Percentiles rank a stretch among this genome's conserved stretches.
Conservation (phyloP, 2,329 filamentous ascomycete species). For the Juglanconis juglandina region DNA sequence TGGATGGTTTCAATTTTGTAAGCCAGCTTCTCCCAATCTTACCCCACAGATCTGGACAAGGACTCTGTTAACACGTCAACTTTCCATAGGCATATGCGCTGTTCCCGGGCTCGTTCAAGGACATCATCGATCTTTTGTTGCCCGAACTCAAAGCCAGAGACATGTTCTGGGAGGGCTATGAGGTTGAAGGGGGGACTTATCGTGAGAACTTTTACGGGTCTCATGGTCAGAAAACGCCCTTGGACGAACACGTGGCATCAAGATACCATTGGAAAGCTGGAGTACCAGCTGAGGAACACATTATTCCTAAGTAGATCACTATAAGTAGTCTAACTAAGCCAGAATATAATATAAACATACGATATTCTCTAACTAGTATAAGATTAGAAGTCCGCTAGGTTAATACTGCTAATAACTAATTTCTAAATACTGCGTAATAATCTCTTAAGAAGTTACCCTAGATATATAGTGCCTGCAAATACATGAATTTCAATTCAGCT, state of each 20-base stretch:
- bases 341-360: too few relatives aligned
- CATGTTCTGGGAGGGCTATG: conserved; percentile 51
- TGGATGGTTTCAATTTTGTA: conserved; percentile 72
- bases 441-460: too few relatives aligned
- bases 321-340: too few relatives aligned
- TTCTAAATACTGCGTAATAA: too few relatives aligned
- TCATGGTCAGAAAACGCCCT: conserved; percentile 31
- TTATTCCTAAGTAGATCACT: conserved; percentile 20
- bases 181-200: conserved; percentile 39
- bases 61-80: background rate
- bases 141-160: conserved; percentile 59
- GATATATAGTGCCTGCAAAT: too few relatives aligned
- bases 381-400: too few relatives aligned
- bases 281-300: conserved; percentile 23
- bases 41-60: too few relatives aligned
- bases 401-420: too few relatives aligned
- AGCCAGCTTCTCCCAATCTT: background rate
- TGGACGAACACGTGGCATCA: conserved; percentile 37
- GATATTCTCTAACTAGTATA: too few relatives aligned
- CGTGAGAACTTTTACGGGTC: conserved; percentile 40
- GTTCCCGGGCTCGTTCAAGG: conserved; percentile 60
- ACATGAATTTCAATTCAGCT: too few relatives aligned
- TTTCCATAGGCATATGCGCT: conserved; percentile 37
- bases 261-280: conserved; percentile 38
- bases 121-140: conserved; percentile 61